Evolutionary conservation across 495 filamentous ascomycete species (phyloP), one percentile per base, ranked within the genome.

Genomic region (Mytilinidion resinicola): DNA sequence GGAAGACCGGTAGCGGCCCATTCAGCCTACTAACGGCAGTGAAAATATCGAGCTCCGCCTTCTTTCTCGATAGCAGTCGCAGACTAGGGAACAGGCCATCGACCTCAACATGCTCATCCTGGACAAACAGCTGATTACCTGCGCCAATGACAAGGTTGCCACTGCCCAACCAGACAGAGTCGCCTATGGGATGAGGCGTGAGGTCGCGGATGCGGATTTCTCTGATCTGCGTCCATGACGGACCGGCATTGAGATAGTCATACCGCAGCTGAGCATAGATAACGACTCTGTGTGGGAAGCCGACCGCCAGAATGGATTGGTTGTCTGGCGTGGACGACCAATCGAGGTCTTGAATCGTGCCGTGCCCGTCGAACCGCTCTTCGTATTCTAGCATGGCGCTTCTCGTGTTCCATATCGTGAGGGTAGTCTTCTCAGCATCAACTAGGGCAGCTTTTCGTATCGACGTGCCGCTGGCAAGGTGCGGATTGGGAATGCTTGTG

Each of bases 281-380:
- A 30, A 93, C 68, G 19, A 97, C 86, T 53, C 86, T 82, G 62
- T 92, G 87, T 11, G 85, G 84, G 67, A 96, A 96, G 5, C 92
- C 91, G 37, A 96, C 89, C 8, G 92, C 89, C 11, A 97, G 80
- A 56, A 97, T 89, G 2, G 89, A 92, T 68, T 96, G 92, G 61
- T 81, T 83, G 64, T 95, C 90, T 0, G 92, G 90, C 0, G 92
- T 96, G 8, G 88, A 91, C 1, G 91, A 92, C 92, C 92, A 97
- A 67, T 96, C 91, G 8, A 96, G 79, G 66, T 96, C 92, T 60
- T 83, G 79, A 36, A 97, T 91, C 14, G 80, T 80, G 57, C 95
- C 89, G 57, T 84, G 76, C 19, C 78, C 74, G 56, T 85, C 82
- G 62, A 90, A 93, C 43, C 82, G 78, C 56, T 90, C 81, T 53